Conservation (phyloP, 805 yeast species). For the Candida peoriensis region DNA sequence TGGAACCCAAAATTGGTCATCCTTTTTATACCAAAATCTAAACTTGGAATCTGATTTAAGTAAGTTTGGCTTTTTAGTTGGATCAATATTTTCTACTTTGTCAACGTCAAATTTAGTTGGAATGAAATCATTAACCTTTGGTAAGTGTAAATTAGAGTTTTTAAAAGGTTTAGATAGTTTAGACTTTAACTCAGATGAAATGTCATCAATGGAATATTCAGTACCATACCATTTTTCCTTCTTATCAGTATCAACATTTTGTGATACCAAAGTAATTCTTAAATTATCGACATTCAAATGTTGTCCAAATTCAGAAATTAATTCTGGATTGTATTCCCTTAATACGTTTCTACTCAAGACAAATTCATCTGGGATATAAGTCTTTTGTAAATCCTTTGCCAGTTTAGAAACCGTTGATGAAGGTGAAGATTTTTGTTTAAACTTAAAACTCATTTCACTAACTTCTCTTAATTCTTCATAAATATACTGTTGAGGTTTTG, state of each 20-base stretch:
- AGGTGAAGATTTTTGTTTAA: constrained; percentile 71
- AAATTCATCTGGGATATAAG: constrained; percentile 55
- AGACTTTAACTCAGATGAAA: constrained; percentile 36
- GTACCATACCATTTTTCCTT: constrained; percentile 91
- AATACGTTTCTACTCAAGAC: constrained; percentile 54
- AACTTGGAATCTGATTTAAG: constrained; percentile 45
- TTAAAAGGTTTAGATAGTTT: constrained; percentile 28
- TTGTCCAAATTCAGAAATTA: constrained; percentile 44
- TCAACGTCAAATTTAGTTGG: constrained; percentile 72
- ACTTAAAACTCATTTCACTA: constrained; percentile 67
- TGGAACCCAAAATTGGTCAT: constrained; percentile 85
- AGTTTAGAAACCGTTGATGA: constrained; percentile 66
- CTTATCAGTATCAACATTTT: constrained; percentile 42
- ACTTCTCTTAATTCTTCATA: constrained; percentile 71
- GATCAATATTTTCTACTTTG: constrained; percentile 31
- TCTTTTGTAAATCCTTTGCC: constrained; percentile 56
- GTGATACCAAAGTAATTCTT: constrained; percentile 50
- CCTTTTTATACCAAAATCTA: constrained; percentile 84
- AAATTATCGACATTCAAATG: constrained; percentile 56
- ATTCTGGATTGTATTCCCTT: constrained; percentile 52
- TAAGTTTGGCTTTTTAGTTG: constrained; percentile 52
- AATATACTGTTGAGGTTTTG: constrained; percentile 73
- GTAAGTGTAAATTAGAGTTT: constrained; percentile 46
- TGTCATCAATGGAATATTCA: constrained; percentile 48
- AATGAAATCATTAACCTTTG: constrained; percentile 72